Evolutionary conservation across 148 eudicot genomes (phyloP).

Genomic region (Rheum nobile): DNA sequence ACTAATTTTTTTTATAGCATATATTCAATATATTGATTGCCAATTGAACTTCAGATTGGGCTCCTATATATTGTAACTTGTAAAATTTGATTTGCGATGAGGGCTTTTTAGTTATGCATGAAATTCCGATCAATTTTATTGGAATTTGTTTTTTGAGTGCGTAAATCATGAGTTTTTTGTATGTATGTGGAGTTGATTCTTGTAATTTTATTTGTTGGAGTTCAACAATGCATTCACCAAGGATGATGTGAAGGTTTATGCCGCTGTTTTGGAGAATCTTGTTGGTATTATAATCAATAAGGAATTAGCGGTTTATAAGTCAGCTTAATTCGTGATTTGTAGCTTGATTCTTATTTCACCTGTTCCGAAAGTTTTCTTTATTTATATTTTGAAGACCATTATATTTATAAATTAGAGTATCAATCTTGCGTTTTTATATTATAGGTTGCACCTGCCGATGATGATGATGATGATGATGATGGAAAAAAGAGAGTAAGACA

Average conservation of each 20-base stretch:
- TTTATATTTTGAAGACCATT: not conserved
- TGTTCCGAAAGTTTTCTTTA: not conserved
- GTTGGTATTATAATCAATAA: not conserved
- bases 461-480: constrained; percentile 93
- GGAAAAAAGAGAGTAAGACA: too few relatives aligned
- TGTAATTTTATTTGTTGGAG: not conserved
- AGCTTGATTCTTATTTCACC: not conserved
- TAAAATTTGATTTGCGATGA: too few relatives aligned
- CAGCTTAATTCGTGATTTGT: not conserved
- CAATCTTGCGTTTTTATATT: not conserved
- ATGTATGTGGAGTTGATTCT: not conserved
- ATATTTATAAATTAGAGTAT: not conserved
- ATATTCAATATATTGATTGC: not conserved
- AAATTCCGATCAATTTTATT: too few relatives aligned
- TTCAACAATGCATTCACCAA: constrained; percentile 46
- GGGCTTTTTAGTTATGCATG: too few relatives aligned
- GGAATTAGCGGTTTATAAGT: not conserved
- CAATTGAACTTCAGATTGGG: not conserved
- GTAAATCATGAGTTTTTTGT: too few relatives aligned
- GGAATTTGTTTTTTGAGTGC: too few relatives aligned
- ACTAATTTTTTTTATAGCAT: not conserved
- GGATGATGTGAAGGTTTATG: constrained; percentile 81
- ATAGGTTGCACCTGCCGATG: constrained; percentile 41
- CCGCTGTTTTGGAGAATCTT: constrained; percentile 47
- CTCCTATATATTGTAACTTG: not conserved